Evolutionary conservation across 768 basidiomycete genomes (phyloP), one percentile per base, ranked within the genome.

Genomic region (Rossbeevera mucosa): DNA sequence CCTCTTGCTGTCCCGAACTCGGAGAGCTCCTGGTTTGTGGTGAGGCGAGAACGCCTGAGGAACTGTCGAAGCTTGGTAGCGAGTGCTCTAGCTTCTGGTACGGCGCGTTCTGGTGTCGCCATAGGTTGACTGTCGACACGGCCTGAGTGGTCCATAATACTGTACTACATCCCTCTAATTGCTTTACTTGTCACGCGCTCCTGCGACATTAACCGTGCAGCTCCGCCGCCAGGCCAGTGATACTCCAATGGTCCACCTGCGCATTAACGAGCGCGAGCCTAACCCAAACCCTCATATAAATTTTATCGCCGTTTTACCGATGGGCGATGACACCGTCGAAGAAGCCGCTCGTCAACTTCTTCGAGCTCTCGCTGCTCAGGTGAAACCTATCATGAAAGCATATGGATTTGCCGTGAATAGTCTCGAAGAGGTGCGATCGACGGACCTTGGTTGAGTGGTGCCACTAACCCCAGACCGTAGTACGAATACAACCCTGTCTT

Each of bases 401-500:
- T 85, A 89, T 59, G 88, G 87, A 0, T 85, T 92, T 58, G 68
- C 63, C 2, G 80, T 92, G 25, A 92, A 91, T 60, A 87, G 83
- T 55, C 72, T 92, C 14, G 90, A 91, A 71, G 90, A 92, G 81
- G 90, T 88, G 61, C 47, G 65, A 14, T 44, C 33, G 36, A 30
- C 12, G 41, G 38, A 2, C 14, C 24, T 22, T 46, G 12, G 14
- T 18, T 30, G 3, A 25, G 48, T 25, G 26, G 42, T 33, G 22
- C 20, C 7, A 24, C 49, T 50, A 41, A 44, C 41, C 36, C 5
- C 16, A 31, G 36, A 29, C 33, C 47, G 31, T 60, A 91, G 88
- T 91, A 92, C 58, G 85, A 90, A 62, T 78, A 80, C 61, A 92
- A 92, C 63, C 61, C 58, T 13, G 86, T 92, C 6, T 92, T 92